Percentiles rank a stretch among this genome's conserved stretches.
These are phyloP conservation scores for Trypethelium eluteriae DNA, from an alignment of 495 filamentous ascomycete genomes.

Conservation along the genomic window DNA sequence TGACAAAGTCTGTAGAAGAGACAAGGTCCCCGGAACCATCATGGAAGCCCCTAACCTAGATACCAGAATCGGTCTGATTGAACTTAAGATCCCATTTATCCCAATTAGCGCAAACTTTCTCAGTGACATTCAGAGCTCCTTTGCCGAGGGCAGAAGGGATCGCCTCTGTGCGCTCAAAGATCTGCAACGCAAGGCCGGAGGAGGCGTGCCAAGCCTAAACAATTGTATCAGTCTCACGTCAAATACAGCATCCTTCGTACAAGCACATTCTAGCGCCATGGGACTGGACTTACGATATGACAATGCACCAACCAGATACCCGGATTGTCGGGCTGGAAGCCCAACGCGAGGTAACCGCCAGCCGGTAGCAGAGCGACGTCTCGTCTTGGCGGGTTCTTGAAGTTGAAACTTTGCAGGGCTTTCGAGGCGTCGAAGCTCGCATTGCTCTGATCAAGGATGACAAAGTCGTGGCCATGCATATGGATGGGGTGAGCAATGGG, in stretches of 20 bases:
- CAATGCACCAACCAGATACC: conserved; percentile 16
- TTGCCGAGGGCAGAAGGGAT: conserved; percentile 15
- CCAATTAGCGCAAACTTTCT: conserved; percentile 18
- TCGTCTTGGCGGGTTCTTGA: conserved; percentile 12
- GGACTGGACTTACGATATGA: conserved; percentile 10
- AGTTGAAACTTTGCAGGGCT: neutral
- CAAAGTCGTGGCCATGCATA: conserved; percentile 14
- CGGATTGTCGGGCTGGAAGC: conserved; percentile 15
- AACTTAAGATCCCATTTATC: conserved; percentile 17
- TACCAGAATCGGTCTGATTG: conserved; percentile 23
- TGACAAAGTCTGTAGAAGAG: neutral
- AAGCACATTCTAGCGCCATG: neutral
- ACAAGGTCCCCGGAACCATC: neutral
- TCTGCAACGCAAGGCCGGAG: conserved; percentile 20
- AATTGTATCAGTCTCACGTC: neutral
- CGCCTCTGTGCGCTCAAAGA: conserved; percentile 22
- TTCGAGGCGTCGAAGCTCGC: neutral
- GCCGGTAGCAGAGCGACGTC: conserved; percentile 6
- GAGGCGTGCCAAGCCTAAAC: conserved; percentile 15
- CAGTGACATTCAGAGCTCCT: neutral
- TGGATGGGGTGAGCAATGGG: conserved; percentile 14
- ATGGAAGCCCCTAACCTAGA: conserved; percentile 2
- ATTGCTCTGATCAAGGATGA: conserved; percentile 14
- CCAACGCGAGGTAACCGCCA: conserved; percentile 13
- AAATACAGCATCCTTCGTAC: no score